phyloP scores from a whole-genome alignment of 2,329 filamentous ascomycete species.

The Sclerotiophoma versabilis region DNA sequence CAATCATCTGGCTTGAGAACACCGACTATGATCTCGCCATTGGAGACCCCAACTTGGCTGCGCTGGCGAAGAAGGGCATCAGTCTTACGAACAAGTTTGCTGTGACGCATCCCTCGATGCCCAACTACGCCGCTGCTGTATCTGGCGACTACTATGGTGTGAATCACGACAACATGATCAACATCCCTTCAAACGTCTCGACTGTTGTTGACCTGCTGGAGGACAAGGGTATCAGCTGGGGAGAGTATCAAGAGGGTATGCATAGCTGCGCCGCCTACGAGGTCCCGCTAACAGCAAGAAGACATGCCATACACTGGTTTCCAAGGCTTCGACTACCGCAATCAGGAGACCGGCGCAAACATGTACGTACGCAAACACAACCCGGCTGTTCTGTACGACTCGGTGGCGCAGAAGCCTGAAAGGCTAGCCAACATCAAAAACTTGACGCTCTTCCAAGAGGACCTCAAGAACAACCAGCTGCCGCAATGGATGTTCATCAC shows the following conservation, averaged over 20 bases:
- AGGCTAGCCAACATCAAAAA: conserved; percentile 77
- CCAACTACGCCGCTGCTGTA: conserved; percentile 75
- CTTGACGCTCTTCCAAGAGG: conserved; percentile 67
- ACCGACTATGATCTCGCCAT: conserved; percentile 70
- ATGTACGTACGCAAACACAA: conserved; percentile 89
- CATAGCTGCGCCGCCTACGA: not conserved
- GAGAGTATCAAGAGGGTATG: conserved; percentile 70
- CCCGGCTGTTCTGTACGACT: conserved; percentile 69
- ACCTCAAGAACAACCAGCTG: conserved; percentile 31
- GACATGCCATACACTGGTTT: conserved; percentile 78
- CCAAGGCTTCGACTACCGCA: conserved; percentile 64
- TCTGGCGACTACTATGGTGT: conserved; percentile 78
- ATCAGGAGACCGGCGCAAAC: conserved; percentile 71
- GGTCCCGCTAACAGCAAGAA: conserved; percentile 1
- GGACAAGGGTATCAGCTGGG: conserved; percentile 55
- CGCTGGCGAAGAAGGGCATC: conserved; percentile 68
- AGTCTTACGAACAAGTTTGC: conserved; percentile 63
- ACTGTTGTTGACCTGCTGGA: conserved; percentile 54
- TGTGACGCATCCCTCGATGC: conserved; percentile 74
- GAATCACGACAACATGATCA: conserved; percentile 69
- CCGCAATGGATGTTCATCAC: conserved; percentile 48
- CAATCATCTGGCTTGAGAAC: conserved; percentile 80
- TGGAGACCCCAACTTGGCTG: conserved; percentile 67
- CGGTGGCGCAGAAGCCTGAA: conserved; percentile 64
- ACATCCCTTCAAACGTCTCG: conserved; percentile 50